Evolutionary conservation across 202 grass and related monocot species (phyloP).

Genomic region (Schoenoplectus tabernaemontani): DNA sequence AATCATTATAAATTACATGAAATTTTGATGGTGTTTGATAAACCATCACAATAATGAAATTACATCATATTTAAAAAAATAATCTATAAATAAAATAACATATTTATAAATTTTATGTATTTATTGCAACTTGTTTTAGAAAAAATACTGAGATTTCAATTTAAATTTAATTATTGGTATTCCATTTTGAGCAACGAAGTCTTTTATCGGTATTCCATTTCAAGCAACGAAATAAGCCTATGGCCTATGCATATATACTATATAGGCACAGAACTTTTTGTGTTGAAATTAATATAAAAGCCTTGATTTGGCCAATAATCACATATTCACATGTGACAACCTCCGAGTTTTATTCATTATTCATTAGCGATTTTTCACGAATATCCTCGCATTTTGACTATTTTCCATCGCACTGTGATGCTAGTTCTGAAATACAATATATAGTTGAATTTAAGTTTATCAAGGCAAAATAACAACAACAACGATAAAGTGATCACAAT

Average conservation of each 20-base stretch:
- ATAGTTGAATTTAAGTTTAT: neutral
- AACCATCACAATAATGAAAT: neutral
- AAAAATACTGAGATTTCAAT: neutral
- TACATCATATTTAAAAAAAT: neutral
- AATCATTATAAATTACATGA: no score
- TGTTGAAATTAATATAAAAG: conserved; percentile 2
- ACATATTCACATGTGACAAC: neutral
- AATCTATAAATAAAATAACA: neutral
- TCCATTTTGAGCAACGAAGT: neutral
- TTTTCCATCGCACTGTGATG: no score
- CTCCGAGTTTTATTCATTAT: neutral
- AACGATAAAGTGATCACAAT: no score
- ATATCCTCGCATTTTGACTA: neutral
- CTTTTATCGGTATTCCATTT: neutral
- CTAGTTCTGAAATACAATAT: no score
- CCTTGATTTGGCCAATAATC: neutral
- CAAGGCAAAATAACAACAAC: neutral
- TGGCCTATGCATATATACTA: conserved; percentile 23
- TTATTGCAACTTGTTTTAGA: neutral
- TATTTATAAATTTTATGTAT: neutral
- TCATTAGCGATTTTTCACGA: neutral
- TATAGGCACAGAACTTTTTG: neutral
- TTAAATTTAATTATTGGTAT: neutral
- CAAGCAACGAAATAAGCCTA: neutral
- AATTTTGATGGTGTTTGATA: no score